These are phyloP conservation scores for Fusarium bulbicola DNA, from an alignment of 2,329 filamentous ascomycete genomes.

Conservation along the genomic window DNA sequence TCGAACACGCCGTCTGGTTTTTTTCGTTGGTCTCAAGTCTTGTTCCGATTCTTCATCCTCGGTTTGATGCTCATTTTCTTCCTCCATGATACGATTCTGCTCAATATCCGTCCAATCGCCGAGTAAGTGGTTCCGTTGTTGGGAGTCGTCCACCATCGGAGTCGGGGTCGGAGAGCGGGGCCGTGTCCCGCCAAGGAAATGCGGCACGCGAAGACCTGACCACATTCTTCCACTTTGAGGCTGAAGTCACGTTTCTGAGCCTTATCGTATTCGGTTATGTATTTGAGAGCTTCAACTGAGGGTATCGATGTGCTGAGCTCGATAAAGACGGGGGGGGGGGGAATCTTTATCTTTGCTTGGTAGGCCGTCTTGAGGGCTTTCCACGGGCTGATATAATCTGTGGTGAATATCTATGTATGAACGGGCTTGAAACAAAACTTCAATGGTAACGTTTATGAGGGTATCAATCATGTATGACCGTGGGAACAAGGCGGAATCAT, in stretches of 20 bases:
- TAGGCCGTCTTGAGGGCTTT: not conserved
- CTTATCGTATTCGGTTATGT: not conserved
- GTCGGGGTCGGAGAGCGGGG: slow-evolving; percentile 15
- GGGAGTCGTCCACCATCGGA: slow-evolving; percentile 7
- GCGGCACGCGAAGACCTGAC: slow-evolving; percentile 17
- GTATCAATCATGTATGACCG: not conserved
- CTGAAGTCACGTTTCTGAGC: slow-evolving; percentile 12
- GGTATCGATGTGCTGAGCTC: not conserved
- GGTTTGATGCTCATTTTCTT: not conserved
- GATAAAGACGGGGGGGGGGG: not conserved
- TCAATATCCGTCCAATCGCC: slow-evolving; percentile 31
- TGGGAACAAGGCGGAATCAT: not conserved
- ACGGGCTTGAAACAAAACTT: not conserved
- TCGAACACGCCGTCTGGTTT: slow-evolving; percentile 2
- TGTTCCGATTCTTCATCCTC: not conserved
- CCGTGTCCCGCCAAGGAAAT: slow-evolving; percentile 23
- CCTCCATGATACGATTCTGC: not conserved
- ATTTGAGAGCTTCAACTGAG: not conserved
- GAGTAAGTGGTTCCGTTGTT: slow-evolving; percentile 31
- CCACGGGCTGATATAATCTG: not conserved
- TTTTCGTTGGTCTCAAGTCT: not conserved
- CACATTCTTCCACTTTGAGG: slow-evolving; percentile 14
- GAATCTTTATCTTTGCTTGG: not conserved
- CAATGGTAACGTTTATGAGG: not conserved
- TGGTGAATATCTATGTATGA: not conserved